phyloP scores from a whole-genome alignment of 768 basidiomycete genomes.

The Calocybe cyanea region DNA sequence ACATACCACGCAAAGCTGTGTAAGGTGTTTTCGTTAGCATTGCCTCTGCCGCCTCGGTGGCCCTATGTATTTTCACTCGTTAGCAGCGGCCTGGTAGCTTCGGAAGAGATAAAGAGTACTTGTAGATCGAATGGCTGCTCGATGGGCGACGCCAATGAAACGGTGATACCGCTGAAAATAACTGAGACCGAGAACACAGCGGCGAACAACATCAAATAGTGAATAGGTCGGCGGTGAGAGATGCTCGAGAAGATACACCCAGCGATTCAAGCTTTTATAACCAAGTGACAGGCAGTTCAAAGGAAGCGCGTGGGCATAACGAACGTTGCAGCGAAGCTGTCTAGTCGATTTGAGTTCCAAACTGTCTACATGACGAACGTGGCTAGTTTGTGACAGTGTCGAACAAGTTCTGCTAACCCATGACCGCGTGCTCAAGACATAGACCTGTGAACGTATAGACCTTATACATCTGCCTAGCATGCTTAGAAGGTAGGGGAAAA shows the following conservation, averaged over 20 bases:
- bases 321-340: not conserved
- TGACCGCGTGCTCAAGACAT: no score
- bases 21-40: conserved; percentile 68
- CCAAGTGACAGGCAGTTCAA: not conserved
- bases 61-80: conserved; percentile 35
- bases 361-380: no score
- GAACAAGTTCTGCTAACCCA: no score
- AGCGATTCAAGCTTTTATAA: not conserved
- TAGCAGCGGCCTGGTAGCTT: not conserved
- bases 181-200: conserved; percentile 1
- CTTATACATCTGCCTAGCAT: no score
- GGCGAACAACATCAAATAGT: conserved; percentile 5
- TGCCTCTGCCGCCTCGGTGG: conserved; percentile 75
- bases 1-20: conserved; percentile 73
- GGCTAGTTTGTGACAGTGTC: no score
- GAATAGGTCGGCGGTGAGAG: not conserved
- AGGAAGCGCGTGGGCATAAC: not conserved
- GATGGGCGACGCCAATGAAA: conserved; percentile 4
- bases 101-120: not conserved
- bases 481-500: no score
- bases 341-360: not conserved
- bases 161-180: not conserved
- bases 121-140: conserved; percentile 10
- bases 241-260: conserved; percentile 8
- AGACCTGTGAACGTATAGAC: no score